Conservation (phyloP, 208 protist genomes). For the Zelonia costaricensis region DNA sequence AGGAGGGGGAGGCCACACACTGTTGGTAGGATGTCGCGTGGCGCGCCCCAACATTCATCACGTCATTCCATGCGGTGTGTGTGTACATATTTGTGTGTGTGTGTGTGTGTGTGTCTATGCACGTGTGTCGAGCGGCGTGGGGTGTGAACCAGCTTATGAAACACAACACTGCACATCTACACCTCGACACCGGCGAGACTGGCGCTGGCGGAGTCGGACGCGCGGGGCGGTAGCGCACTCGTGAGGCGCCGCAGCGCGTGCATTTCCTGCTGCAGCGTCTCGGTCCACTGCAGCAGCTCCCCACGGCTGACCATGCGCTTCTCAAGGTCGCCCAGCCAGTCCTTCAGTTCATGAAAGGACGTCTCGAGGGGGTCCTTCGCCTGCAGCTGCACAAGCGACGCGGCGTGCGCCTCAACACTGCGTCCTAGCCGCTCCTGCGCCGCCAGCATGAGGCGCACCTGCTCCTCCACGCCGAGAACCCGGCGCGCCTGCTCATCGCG, state of each 20-base stretch:
- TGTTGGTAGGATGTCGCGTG: no score
- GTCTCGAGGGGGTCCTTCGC: slow-evolving; percentile 48
- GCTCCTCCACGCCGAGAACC: slow-evolving; percentile 8
- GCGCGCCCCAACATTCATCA: no score
- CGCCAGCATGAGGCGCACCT: slow-evolving; percentile 11
- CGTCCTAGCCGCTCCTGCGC: slow-evolving; percentile 13
- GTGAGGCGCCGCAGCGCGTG: slow-evolving; percentile 22
- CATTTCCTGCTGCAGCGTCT: slow-evolving; percentile 47
- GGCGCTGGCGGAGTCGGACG: no score
- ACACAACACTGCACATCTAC: no score
- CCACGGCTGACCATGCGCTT: slow-evolving; percentile 53
- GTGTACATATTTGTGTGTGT: no score
- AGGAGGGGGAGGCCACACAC: no score
- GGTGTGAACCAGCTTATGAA: no score
- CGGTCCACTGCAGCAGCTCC: slow-evolving; percentile 56
- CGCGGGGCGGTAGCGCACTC: no score
- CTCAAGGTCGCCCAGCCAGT: slow-evolving; percentile 83
- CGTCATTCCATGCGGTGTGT: no score
- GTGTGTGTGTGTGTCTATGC: no score
- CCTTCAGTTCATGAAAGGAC: slow-evolving; percentile 77
- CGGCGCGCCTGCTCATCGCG: slow-evolving; percentile 6
- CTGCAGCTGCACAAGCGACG: slow-evolving; percentile 39
- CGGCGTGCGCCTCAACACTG: slow-evolving; percentile 35
- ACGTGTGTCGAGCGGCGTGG: no score
- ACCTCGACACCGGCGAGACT: no score